Conservation (phyloP, 2,329 filamentous ascomycete genomes). For the Fusarium nisikadoi region DNA sequence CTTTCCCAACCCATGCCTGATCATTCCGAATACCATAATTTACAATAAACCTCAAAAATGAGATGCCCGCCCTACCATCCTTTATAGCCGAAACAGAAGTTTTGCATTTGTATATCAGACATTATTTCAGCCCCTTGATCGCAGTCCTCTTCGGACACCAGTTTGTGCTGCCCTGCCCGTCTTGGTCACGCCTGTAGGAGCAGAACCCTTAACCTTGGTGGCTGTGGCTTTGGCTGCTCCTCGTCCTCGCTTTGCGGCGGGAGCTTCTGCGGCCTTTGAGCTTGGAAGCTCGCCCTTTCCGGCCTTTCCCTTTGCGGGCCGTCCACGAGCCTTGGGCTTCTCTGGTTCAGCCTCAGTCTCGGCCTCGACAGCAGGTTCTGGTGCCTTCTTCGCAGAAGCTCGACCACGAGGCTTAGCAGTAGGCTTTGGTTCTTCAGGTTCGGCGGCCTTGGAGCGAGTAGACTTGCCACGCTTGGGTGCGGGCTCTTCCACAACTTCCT, state of each 20-base stretch:
- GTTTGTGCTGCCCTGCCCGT: slow-evolving; percentile 27
- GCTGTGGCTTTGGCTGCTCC: slow-evolving; percentile 9
- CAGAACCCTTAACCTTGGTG: slow-evolving; percentile 19
- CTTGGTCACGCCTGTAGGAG: slow-evolving; percentile 35
- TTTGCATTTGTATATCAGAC: not conserved
- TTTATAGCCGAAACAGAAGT: not conserved
- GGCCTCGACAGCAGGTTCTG: not conserved
- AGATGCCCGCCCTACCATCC: not conserved
- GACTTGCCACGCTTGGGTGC: slow-evolving; percentile 23
- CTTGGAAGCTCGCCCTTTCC: slow-evolving; percentile 41
- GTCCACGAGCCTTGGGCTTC: slow-evolving; percentile 34
- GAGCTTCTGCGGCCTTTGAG: slow-evolving; percentile 15
- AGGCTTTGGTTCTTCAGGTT: slow-evolving; percentile 1
- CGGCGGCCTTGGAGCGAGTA: slow-evolving; percentile 12
- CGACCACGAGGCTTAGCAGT: slow-evolving; percentile 26
- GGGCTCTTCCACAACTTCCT: slow-evolving; percentile 9
- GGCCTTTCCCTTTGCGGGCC: slow-evolving; percentile 34
- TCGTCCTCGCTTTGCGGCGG: slow-evolving; percentile 25
- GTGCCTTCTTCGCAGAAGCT: slow-evolving; percentile 7
- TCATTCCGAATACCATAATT: not conserved
- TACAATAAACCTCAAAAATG: not conserved
- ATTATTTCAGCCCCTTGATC: slow-evolving; percentile 26
- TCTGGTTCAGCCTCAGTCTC: slow-evolving; percentile 1
- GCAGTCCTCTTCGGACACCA: slow-evolving; percentile 31
- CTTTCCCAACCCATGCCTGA: not conserved